phyloP scores from a whole-genome alignment of 73 alveolate genomes.

The Paramecium sonneborni region DNA sequence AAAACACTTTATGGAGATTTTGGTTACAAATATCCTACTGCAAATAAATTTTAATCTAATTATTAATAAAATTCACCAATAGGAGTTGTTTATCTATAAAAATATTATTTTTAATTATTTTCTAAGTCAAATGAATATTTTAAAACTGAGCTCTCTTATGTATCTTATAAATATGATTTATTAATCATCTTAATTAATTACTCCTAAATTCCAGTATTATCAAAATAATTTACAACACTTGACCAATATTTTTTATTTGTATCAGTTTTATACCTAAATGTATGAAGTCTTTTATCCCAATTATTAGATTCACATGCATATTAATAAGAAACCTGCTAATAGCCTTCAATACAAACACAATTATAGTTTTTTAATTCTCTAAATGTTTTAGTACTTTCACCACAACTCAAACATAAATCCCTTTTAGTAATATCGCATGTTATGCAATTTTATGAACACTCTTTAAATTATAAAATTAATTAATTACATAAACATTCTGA shows the following conservation, averaged over 20 bases:
- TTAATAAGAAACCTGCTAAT: neutral
- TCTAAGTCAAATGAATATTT: neutral
- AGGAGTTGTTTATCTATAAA: neutral
- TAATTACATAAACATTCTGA: neutral
- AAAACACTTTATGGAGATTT: neutral
- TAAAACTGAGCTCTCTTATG: neutral
- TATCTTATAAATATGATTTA: neutral
- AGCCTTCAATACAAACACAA: neutral
- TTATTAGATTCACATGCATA: neutral
- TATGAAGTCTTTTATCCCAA: neutral
- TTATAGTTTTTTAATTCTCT: neutral
- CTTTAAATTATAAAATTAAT: neutral
- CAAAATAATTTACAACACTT: neutral
- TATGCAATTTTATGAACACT: neutral
- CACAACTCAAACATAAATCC: neutral
- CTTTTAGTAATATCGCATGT: neutral
- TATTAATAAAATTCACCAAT: neutral
- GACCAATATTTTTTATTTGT: neutral
- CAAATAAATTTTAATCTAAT: neutral
- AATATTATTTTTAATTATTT: neutral
- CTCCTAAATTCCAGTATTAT: neutral
- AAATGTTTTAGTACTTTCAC: neutral
- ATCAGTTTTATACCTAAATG: neutral
- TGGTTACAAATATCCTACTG: constrained; percentile 16
- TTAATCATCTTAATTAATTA: neutral